Evolutionary conservation across 495 filamentous ascomycete species (phyloP).

Genomic region (Penicillium manginii): DNA sequence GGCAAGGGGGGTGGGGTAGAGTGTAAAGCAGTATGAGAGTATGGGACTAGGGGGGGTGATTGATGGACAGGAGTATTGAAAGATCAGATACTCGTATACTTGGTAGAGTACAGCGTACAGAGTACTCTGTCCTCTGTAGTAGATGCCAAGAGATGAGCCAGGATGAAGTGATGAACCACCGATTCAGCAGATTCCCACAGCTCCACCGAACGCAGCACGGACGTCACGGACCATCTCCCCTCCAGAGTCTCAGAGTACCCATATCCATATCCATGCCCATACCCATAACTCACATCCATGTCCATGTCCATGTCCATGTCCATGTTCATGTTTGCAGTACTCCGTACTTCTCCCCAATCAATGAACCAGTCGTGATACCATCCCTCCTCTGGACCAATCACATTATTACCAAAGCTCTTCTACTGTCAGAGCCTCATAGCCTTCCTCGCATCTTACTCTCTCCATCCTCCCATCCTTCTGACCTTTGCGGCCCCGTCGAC

Average conservation of each 20-base stretch:
- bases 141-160: too few species aligned
- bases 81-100: too few species aligned
- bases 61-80: too few species aligned
- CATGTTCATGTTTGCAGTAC: background rate
- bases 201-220: slow-evolving; percentile 30
- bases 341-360: slow-evolving; percentile 12
- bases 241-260: slow-evolving; percentile 9
- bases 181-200: too few species aligned
- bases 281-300: too few species aligned
- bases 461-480: background rate
- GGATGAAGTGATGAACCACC: too few species aligned
- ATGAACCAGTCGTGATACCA: slow-evolving; percentile 3
- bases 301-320: slow-evolving; percentile 17
- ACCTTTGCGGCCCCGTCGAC: background rate
- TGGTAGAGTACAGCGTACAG: too few species aligned
- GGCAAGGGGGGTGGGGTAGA: background rate
- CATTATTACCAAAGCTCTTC: background rate
- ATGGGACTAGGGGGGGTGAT: too few species aligned
- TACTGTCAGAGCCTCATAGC: background rate
- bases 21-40: too few species aligned
- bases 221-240: slow-evolving; percentile 37
- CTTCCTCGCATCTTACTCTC: background rate
- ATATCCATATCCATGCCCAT: background rate
- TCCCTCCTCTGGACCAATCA: background rate
- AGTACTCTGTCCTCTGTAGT: too few species aligned